A percentile compares a stretch with the other conserved stretches of the same genome.
Evolutionary conservation across 2,329 filamentous ascomycete species (phyloP).

Genomic region (Arthrobotrys megalospora): DNA sequence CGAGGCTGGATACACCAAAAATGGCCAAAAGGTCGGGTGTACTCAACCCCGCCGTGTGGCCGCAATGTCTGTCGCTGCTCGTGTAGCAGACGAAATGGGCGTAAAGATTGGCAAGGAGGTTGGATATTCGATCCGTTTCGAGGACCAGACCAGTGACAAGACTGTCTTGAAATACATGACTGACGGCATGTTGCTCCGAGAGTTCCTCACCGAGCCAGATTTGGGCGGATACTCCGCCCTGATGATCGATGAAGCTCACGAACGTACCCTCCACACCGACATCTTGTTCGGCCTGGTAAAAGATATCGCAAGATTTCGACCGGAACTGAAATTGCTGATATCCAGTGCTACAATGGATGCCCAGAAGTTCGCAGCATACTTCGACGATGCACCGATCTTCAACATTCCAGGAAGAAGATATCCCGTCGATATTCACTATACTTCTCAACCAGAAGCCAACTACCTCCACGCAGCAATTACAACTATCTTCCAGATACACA

Average conservation of each 20-base stretch:
- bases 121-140: constrained; percentile 94
- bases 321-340: constrained; percentile 90
- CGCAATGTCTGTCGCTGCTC: constrained; percentile 96
- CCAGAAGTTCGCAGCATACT: constrained; percentile 90
- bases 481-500: constrained; percentile 95
- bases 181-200: constrained; percentile 91
- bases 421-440: constrained; percentile 92
- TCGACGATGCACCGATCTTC: constrained; percentile 93
- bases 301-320: constrained; percentile 84
- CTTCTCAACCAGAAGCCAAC: constrained; percentile 90
- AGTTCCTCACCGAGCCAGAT: constrained; percentile 90
- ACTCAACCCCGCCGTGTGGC: constrained; percentile 96
- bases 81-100: constrained; percentile 94
- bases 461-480: constrained; percentile 92
- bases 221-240: constrained; percentile 85
- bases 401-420: constrained; percentile 92
- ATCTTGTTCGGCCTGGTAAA: constrained; percentile 90
- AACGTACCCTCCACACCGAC: constrained; percentile 90
- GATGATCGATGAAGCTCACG: constrained; percentile 98
- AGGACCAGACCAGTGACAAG: constrained; percentile 91
- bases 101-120: constrained; percentile 92
- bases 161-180: constrained; percentile 97
- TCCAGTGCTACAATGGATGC: constrained; percentile 96
- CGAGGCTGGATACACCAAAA: constrained; percentile 89
- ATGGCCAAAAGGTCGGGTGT: constrained; percentile 87